Percentiles rank a stretch among this genome's conserved stretches.
Conservation (phyloP, 768 basidiomycete genomes). For the Trametopsis cervina region DNA sequence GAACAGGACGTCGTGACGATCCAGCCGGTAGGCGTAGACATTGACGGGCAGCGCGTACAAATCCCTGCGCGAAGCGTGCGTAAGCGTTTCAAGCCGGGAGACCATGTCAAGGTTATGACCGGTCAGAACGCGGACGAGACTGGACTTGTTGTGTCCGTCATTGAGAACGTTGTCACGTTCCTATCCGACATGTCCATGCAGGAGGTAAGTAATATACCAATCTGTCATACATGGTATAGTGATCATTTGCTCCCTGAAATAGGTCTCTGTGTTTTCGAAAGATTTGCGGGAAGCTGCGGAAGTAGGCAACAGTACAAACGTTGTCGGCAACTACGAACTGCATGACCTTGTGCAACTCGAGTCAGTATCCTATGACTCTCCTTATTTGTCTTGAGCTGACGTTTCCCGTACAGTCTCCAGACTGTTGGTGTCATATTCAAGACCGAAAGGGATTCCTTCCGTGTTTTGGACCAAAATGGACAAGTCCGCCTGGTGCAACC, state of each 20-base stretch:
- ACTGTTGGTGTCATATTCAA: conserved; percentile 98
- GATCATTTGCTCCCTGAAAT: too few species aligned
- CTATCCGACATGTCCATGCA: conserved; percentile 96
- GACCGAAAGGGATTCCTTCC: conserved; percentile 93
- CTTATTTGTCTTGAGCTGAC: conserved; percentile 2
- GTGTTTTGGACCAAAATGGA: conserved; percentile 91
- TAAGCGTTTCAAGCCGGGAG: conserved; percentile 94
- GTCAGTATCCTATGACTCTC: conserved; percentile 39
- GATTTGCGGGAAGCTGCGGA: conserved; percentile 97
- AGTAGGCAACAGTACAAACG: conserved; percentile 86
- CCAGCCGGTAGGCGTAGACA: conserved; percentile 70
- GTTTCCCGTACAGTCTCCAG: conserved; percentile 52
- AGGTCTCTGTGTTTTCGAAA: conserved; percentile 97
- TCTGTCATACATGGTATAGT: too few species aligned
- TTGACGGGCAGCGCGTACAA: conserved; percentile 83
- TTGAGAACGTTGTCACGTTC: conserved; percentile 90
- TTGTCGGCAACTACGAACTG: conserved; percentile 89
- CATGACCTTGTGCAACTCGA: conserved; percentile 97
- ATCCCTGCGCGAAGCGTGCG: conserved; percentile 83
- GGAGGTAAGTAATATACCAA: conserved; percentile 66
- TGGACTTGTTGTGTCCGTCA: conserved; percentile 88
- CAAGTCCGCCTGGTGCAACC: conserved; percentile 85
- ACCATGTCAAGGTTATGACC: conserved; percentile 97
- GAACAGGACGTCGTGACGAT: conserved; percentile 82
- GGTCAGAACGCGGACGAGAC: conserved; percentile 94